These are phyloP conservation scores for Wallacemonas sp. DNA, from an alignment of 208 protist species.

Conservation along the genomic window DNA sequence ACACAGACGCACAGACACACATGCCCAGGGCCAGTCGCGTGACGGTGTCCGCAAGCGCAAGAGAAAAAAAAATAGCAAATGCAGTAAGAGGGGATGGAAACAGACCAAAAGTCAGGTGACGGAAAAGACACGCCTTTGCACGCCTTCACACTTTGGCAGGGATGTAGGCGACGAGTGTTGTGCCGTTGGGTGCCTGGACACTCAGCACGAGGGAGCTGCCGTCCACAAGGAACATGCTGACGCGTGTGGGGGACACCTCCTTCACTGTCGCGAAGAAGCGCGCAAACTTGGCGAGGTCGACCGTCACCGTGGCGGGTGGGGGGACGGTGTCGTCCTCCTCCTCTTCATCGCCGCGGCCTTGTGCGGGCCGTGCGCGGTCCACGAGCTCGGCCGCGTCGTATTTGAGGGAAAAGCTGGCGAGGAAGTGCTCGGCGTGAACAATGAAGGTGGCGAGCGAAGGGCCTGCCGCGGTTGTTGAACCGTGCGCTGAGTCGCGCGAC, in stretches of 20 bases:
- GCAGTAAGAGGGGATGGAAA: too few species aligned
- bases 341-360: slow-evolving; percentile 16
- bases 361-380: slow-evolving; percentile 17
- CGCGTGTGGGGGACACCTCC: slow-evolving; percentile 45
- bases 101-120: too few species aligned
- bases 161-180: slow-evolving; percentile 78
- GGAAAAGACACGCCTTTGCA: background rate
- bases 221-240: slow-evolving; percentile 65
- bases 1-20: too few species aligned
- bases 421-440: slow-evolving; percentile 55
- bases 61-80: background rate
- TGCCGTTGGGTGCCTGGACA: slow-evolving; percentile 41
- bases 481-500: background rate
- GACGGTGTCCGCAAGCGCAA: too few species aligned
- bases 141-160: slow-evolving; percentile 48
- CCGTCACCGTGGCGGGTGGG: slow-evolving; percentile 41
- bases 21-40: too few species aligned
- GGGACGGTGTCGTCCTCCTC: slow-evolving; percentile 8
- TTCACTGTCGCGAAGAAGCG: slow-evolving; percentile 71
- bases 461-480: background rate
- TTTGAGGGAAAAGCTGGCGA: slow-evolving; percentile 60
- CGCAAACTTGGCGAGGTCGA: slow-evolving; percentile 67
- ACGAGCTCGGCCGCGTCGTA: slow-evolving; percentile 59
- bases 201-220: slow-evolving; percentile 60
- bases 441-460: slow-evolving; percentile 31